These are phyloP conservation scores for Lanmaoa rubissima DNA, from an alignment of 768 basidiomycete species.

Conservation along the genomic window DNA sequence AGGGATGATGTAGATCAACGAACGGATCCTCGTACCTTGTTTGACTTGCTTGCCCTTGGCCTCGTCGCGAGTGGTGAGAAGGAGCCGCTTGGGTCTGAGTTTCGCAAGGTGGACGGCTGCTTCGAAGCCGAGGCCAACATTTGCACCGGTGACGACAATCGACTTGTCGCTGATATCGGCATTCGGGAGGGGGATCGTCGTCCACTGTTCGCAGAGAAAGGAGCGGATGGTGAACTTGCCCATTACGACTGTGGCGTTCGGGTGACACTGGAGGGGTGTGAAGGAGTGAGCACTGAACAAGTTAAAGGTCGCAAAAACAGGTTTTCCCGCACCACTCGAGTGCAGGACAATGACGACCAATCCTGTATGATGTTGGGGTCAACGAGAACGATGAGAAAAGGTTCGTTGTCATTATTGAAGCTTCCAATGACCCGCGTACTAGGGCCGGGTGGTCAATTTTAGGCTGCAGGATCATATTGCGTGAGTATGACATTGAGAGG, in stretches of 20 bases:
- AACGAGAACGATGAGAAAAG: neutral
- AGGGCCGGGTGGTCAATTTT: neutral
- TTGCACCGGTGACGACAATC: constrained; percentile 25
- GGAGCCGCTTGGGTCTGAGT: constrained; percentile 22
- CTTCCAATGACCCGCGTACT: neutral
- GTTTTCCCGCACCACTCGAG: neutral
- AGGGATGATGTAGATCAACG: neutral
- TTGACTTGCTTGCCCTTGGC: constrained; percentile 18
- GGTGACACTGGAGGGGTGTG: neutral
- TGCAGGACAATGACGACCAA: neutral
- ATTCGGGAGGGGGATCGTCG: constrained; percentile 20
- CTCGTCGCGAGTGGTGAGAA: constrained; percentile 28
- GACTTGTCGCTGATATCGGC: constrained; percentile 23
- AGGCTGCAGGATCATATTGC: neutral
- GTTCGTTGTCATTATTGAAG: neutral
- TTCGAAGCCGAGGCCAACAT: constrained; percentile 33
- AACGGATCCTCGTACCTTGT: constrained; percentile 12
- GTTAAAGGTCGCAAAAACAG: neutral
- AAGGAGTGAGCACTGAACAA: neutral
- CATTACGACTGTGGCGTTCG: constrained; percentile 18
- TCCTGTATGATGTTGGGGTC: neutral
- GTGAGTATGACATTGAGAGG: neutral
- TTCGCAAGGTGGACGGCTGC: constrained; percentile 27
- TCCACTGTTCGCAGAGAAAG: constrained; percentile 32
- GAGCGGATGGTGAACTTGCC: constrained; percentile 16